Percentiles rank a stretch among this genome's conserved stretches.
Evolutionary conservation across 148 eudicot genomes (phyloP).

Genomic region (Silene conica): DNA sequence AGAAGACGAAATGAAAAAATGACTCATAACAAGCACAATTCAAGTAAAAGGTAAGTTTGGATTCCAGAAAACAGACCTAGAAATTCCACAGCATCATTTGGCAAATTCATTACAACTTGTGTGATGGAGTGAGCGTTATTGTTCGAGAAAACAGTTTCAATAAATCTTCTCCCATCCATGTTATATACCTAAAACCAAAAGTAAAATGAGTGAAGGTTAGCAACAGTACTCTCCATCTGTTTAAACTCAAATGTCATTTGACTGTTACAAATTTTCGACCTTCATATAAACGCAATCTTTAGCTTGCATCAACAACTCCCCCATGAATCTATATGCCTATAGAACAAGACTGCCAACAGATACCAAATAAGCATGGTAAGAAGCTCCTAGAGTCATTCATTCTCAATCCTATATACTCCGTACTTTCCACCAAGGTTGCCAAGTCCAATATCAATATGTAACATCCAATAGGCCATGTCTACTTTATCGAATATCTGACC

Average conservation of each 20-base stretch:
- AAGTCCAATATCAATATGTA: background rate
- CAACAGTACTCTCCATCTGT: background rate
- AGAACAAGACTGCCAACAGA: background rate
- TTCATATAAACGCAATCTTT: no score
- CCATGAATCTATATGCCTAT: background rate
- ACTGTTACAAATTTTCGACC: no score
- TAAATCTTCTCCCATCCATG: constrained; percentile 96
- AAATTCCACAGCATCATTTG: constrained; percentile 75
- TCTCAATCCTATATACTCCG: background rate
- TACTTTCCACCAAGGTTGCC: background rate
- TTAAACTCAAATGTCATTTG: background rate
- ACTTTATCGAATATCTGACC: background rate
- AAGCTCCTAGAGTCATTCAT: background rate
- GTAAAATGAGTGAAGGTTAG: background rate
- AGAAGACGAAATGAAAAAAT: no score
- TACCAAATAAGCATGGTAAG: background rate
- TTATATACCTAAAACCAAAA: constrained; percentile 61
- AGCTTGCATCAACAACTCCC: background rate
- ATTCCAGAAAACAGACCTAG: constrained; percentile 46
- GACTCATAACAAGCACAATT: background rate
- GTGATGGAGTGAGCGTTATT: constrained; percentile 46
- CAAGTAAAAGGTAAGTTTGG: background rate
- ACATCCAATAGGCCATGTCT: background rate
- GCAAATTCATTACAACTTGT: constrained; percentile 98
- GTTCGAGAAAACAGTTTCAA: constrained; percentile 55